phyloP scores from a whole-genome alignment of 176 grass and related monocot species.

The Carex cristatella region DNA sequence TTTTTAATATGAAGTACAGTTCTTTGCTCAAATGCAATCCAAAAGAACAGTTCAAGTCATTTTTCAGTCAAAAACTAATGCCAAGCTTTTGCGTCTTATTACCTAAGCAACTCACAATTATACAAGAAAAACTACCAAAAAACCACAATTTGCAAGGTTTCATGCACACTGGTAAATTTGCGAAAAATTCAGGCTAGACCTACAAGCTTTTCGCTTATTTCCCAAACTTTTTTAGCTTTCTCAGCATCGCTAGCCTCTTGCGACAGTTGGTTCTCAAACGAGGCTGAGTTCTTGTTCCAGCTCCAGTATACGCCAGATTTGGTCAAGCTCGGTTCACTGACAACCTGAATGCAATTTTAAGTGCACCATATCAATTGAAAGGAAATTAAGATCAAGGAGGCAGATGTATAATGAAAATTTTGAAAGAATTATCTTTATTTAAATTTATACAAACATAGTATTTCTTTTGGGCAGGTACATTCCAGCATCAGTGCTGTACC shows the following conservation, averaged over 20 bases:
- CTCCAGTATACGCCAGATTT: conserved; percentile 98
- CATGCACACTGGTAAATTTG: neutral
- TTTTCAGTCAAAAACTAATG: neutral
- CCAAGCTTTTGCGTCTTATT: conserved; percentile 16
- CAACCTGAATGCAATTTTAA: conserved; percentile 35
- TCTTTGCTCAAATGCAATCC: neutral
- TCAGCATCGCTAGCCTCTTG: conserved; percentile 81
- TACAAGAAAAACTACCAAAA: conserved; percentile 19
- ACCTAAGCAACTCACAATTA: conserved; percentile 25
- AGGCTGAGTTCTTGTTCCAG: conserved; percentile 96
- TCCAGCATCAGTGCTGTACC: neutral
- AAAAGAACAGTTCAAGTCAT: conserved; percentile 9
- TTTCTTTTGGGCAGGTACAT: neutral
- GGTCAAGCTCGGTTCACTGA: conserved; percentile 76
- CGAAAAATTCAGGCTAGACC: conserved; percentile 41
- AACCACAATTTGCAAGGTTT: neutral
- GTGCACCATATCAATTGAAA: neutral
- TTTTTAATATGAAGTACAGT: neutral
- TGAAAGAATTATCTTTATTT: neutral
- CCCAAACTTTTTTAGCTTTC: conserved; percentile 86
- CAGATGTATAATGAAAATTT: neutral
- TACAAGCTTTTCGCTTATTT: conserved; percentile 87
- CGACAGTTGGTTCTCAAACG: conserved; percentile 95
- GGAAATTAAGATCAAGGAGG: neutral
- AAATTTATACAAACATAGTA: neutral